These are phyloP conservation scores for Cryptococcus sp. DNA, from an alignment of 1,284 basidiomycete genomes.

Conservation along the genomic window DNA sequence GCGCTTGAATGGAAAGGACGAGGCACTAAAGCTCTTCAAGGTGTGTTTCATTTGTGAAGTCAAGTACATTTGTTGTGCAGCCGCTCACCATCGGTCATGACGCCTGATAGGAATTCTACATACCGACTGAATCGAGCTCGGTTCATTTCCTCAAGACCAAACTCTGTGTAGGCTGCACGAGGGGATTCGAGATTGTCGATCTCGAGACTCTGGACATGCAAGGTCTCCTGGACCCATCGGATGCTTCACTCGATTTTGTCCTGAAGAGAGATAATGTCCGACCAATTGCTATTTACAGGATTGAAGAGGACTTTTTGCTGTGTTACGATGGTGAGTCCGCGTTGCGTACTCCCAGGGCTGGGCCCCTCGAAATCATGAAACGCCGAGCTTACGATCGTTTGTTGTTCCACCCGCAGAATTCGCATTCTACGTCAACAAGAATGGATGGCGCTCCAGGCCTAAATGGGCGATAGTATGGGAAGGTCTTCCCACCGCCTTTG, in stretches of 20 bases:
- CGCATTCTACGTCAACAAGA: constrained; percentile 98
- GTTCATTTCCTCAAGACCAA: constrained; percentile 98
- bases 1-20: constrained; percentile 83
- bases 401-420: constrained; percentile 65
- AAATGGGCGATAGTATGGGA: constrained; percentile 98
- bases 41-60: constrained; percentile 55
- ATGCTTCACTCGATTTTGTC: constrained; percentile 90
- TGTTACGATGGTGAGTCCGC: constrained; percentile 86
- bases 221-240: constrained; percentile 89
- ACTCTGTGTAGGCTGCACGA: constrained; percentile 94
- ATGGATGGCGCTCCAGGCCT: constrained; percentile 84
- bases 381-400: background rate
- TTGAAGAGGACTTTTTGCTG: constrained; percentile 93
- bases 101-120: constrained; percentile 83
- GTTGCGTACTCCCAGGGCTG: background rate
- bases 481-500: constrained; percentile 88
- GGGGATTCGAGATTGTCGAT: constrained; percentile 99
- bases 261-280: constrained; percentile 82
- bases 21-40: constrained; percentile 91
- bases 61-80: background rate
- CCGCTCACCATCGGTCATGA: background rate
- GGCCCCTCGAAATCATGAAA: background rate
- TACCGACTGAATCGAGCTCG: constrained; percentile 93
- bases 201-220: constrained; percentile 96
- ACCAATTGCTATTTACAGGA: constrained; percentile 95